Percentiles rank a stretch among this genome's conserved stretches.
Conservation (phyloP, 371 early-diverging fungal genomes). For the Saksenaea oblongispora region DNA sequence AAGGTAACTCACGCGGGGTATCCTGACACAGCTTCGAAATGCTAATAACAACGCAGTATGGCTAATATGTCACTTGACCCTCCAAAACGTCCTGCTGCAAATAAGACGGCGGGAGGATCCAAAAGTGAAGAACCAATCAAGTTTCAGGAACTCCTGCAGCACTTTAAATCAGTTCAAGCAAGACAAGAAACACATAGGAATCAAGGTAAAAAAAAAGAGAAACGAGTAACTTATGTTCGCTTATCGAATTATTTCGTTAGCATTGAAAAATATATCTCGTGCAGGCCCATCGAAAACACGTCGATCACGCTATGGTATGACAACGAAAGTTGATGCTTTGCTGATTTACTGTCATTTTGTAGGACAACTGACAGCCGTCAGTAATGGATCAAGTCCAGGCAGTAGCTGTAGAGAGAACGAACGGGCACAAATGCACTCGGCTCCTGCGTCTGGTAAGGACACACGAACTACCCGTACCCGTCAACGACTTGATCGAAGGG, state of each 20-base stretch:
- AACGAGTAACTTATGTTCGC: neutral
- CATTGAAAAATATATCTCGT: slow-evolving; percentile 20
- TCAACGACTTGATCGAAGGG: neutral
- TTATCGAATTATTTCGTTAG: slow-evolving; percentile 5
- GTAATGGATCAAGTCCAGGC: slow-evolving; percentile 1
- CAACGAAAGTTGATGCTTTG: neutral
- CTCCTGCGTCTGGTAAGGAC: neutral
- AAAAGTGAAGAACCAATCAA: slow-evolving; percentile 31
- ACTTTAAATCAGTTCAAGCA: slow-evolving; percentile 61
- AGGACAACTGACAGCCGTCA: neutral
- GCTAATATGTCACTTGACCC: slow-evolving; percentile 7
- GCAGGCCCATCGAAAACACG: slow-evolving; percentile 7
- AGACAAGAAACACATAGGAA: slow-evolving; percentile 59
- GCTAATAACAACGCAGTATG: neutral
- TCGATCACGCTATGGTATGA: slow-evolving; percentile 14
- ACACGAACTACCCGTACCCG: neutral
- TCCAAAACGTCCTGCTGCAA: neutral
- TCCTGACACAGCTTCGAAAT: neutral
- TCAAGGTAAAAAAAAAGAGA: slow-evolving; percentile 25
- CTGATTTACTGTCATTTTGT: neutral
- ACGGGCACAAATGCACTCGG: neutral
- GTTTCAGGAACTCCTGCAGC: slow-evolving; percentile 57
- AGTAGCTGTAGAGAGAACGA: neutral
- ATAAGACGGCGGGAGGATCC: neutral
- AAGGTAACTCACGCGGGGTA: slow-evolving; percentile 26